A percentile compares a stretch with the other conserved stretches of the same genome.
phyloP scores from a whole-genome alignment of 345 rosid genomes.

The Crucihimalaya himalaica region DNA sequence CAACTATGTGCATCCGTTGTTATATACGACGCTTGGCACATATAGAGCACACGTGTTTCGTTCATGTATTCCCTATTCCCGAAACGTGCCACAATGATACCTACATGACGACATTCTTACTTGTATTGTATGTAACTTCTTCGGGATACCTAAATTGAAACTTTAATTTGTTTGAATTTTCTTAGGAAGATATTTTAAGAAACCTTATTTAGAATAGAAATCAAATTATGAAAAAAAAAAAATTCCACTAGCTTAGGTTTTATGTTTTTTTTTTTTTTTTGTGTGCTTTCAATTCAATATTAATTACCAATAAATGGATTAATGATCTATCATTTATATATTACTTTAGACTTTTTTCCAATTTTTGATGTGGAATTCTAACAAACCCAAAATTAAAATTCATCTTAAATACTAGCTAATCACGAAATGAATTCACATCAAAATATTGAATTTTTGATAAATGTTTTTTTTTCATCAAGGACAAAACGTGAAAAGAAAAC shows the following conservation, averaged over 20 bases:
- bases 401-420: background rate
- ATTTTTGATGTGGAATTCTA: background rate
- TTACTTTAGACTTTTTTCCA: background rate
- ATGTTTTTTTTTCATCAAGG: background rate
- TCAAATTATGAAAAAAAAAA: background rate
- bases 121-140: slow-evolving; percentile 3
- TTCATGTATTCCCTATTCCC: slow-evolving; percentile 8
- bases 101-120: slow-evolving; percentile 14
- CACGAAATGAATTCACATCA: background rate
- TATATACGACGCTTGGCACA: slow-evolving; percentile 3
- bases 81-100: slow-evolving; percentile 26
- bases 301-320: background rate
- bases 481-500: background rate
- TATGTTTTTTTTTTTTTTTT: background rate
- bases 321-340: background rate
- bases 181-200: background rate
- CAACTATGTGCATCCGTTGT: background rate
- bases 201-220: background rate
- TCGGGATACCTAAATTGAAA: background rate
- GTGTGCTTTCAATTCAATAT: background rate
- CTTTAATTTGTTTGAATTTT: background rate
- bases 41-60: slow-evolving; percentile 24
- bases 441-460: background rate
- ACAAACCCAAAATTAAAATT: background rate
- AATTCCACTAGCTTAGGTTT: background rate